Base-by-base conservation (phyloP, 257 asterid species). In the Penstemon eatonii region DNA sequence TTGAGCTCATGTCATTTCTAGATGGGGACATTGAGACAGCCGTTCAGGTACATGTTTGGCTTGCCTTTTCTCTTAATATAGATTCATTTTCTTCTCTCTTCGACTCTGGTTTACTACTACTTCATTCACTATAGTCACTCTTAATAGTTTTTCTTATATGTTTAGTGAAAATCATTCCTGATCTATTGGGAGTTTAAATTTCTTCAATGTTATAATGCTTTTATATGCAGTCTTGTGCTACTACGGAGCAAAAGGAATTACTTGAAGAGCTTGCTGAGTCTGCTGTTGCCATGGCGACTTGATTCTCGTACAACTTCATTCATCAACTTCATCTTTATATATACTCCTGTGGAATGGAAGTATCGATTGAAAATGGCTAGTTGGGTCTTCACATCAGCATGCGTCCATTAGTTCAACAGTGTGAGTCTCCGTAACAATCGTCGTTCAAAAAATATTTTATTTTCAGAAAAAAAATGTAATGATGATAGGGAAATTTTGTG, bases 21-120 rank as follows among this genome's bases (percentile, higher is more conserved):
- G 87, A 86, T 58, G 99, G 99, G 64, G 90, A 91, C 85, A 84
- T 94, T 4, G 99, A 94, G 74, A 78, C 91, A 6, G 96, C 97
- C 12, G 93, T 94, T 77, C 97, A 91, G 99, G 99, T 94, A 71
- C 62, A 49, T 50, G n/a, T 70, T 11, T 53, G n/a, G 2, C 43
- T 25, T 37, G 6, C 36, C 33, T 25, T 43, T 18, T 53, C 47
- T 15, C 63, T 12, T 41, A 11, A 7, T 5, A 7, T 13, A 9
- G 51, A 15, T 2, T 5, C 9, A 19, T 37, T 37, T 49, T 10
- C 5, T 63, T 33, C 41, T 1, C 1, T 55, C 4, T 59, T 37
- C 38, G 52, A 7, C 15, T 19, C 12, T 66, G 38, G 38, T 10
- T 25, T 5, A 39, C 33, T 25, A 25, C 33, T 25, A 25, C 33